Evolutionary conservation across 2,329 filamentous ascomycete genomes (phyloP).

Genomic region (Penicillium sp.): DNA sequence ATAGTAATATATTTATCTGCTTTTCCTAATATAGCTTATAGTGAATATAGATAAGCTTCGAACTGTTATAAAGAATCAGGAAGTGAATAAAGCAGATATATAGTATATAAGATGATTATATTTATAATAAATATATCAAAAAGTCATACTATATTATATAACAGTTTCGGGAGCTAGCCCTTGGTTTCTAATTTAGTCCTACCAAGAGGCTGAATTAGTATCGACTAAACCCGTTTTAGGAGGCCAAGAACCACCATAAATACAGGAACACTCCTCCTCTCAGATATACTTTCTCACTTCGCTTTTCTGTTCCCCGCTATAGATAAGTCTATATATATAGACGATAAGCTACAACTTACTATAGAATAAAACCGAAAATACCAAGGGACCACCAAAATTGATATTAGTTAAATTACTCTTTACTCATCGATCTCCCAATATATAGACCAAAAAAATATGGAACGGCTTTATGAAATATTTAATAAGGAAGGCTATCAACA

Average conservation of each 20-base stretch:
- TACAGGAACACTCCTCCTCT: not conserved
- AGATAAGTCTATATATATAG: conserved; percentile 13
- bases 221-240: not conserved
- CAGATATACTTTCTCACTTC: too few relatives aligned
- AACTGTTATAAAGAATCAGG: too few relatives aligned
- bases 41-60: too few relatives aligned
- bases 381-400: conserved; percentile 27
- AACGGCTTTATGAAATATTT: conserved; percentile 24
- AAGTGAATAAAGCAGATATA: too few relatives aligned
- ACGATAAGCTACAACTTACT: conserved; percentile 14
- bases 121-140: not conserved
- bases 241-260: not conserved
- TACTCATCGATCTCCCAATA: conserved; percentile 8
- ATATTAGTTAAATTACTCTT: conserved; percentile 22
- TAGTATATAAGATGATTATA: not conserved
- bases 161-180: too few relatives aligned
- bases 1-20: conserved; percentile 10
- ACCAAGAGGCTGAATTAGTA: conserved; percentile 4
- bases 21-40: too few relatives aligned
- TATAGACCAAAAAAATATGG: conserved; percentile 19
- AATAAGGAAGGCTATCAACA: conserved; percentile 20
- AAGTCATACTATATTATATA: too few relatives aligned
- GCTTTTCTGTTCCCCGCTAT: conserved; percentile 1
- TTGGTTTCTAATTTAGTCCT: too few relatives aligned
- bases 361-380: conserved; percentile 26